Percentiles rank a stretch among this genome's conserved stretches.
Conservation (phyloP, 192 early-diverging fungal species). For the Entomortierella parvispora region DNA sequence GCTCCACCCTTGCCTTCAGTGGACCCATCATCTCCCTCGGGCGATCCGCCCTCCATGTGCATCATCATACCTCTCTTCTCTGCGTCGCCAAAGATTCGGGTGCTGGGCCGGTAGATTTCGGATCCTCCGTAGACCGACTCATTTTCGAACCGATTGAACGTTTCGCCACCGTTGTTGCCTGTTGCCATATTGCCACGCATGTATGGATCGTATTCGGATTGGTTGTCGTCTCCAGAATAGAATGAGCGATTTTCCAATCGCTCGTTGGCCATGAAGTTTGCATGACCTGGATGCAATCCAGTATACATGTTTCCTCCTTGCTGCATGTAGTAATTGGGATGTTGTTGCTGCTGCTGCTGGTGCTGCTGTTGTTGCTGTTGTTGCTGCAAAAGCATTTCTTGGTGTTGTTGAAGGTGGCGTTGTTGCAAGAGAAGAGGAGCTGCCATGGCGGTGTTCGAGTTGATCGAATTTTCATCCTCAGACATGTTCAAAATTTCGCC, state of each 20-base stretch:
- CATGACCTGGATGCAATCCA: conserved; percentile 37
- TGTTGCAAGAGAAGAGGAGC: conserved; percentile 47
- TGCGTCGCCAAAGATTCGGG: conserved; percentile 54
- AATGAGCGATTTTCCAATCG: conserved; percentile 53
- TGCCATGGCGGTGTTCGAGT: conserved; percentile 40
- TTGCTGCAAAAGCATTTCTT: conserved; percentile 46
- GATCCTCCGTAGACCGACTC: conserved; percentile 55
- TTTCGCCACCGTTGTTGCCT: conserved; percentile 19
- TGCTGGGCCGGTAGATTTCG: conserved; percentile 50
- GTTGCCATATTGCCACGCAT: conserved; percentile 50
- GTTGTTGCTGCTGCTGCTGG: conserved; percentile 39
- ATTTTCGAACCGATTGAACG: conserved; percentile 37
- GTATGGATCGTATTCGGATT: conserved; percentile 72
- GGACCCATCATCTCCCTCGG: conserved; percentile 34
- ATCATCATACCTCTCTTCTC: conserved; percentile 60
- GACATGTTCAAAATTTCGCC: conserved; percentile 45
- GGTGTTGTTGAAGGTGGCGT: conserved; percentile 45
- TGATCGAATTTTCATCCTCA: conserved; percentile 49
- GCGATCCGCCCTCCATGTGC: conserved; percentile 37
- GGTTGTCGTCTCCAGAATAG: conserved; percentile 61
- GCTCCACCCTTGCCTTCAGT: conserved; percentile 51
- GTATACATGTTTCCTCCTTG: conserved; percentile 17
- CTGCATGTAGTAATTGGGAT: conserved; percentile 2
- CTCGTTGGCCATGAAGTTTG: conserved; percentile 42
- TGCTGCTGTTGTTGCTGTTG: conserved; percentile 40